Evolutionary conservation across 2,329 filamentous ascomycete genomes (phyloP), one percentile per base, ranked within the genome.

Genomic region (Exophiala sp.): DNA sequence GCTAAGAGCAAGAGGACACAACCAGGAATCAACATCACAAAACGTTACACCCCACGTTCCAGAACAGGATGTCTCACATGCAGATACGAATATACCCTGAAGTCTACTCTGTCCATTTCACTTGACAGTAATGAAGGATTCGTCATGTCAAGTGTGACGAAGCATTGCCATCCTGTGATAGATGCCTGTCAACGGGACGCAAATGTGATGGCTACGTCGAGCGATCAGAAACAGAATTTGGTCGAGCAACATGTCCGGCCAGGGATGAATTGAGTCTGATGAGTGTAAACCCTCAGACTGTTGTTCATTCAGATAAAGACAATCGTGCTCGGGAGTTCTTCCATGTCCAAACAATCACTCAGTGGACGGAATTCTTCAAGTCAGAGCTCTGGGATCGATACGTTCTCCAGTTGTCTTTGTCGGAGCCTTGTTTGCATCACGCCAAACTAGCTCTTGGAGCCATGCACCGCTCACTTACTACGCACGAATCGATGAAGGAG

Each of bases 81-180:
- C 36, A 39, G 18, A 7, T 39, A 39, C 36, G 36, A 39, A 3
- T 14, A 12, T 39, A 9, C 33, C 33, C 33, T 9, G 3, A 35
- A n/a, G 33, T n/a, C 9, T 9, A 9, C 8, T 35, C 33, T 35
- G 33, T n/a, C 9, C 8, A n/a, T 2, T 12, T 5, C 4, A 16
- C 36, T 39, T 39, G 36, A 39, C 36, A 39, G 18, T 16, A 16
- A 20, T 42, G 14, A 14, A 42, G 39, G 21, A 20, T 42, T 20
- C 39, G 39, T 5, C 39, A 20, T 14, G 44, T 65, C 14, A 65
- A 66, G 46, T 66, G 65, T 40, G 58, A 62, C 20, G 62, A 65
- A 47, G 45, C 55, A 11, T 48, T 40, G 24, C 64, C 64, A 0
- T 33, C 44, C 24, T 66, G 63, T 40, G 33, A 45, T 12, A 57